A percentile compares a stretch with the other conserved stretches of the same genome.
Evolutionary conservation across 2,329 filamentous ascomycete species (phyloP).

Genomic region (Beauveria asiatica): DNA sequence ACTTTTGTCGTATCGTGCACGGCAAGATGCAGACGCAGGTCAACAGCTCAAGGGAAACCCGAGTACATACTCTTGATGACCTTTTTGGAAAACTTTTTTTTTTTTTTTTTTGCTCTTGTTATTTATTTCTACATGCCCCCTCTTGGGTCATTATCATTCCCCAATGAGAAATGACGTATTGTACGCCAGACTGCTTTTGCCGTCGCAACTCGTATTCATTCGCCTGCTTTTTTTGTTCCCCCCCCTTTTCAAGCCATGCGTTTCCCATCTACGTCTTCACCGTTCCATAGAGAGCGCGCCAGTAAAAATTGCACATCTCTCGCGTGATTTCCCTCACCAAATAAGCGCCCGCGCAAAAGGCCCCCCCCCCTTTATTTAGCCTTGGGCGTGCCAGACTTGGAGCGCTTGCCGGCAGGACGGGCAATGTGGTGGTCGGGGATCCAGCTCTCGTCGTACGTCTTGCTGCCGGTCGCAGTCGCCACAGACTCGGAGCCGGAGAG

Average conservation of each 20-base stretch:
- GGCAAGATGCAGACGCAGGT: too few relatives aligned
- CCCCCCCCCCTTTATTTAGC: slow-evolving; percentile 21
- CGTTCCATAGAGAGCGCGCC: not conserved
- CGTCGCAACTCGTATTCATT: not conserved
- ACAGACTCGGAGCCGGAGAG: slow-evolving; percentile 64
- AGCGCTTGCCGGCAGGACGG: slow-evolving; percentile 59
- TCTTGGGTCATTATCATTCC: not conserved
- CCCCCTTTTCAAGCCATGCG: too few relatives aligned
- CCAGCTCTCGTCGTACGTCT: slow-evolving; percentile 86
- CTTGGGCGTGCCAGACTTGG: slow-evolving; percentile 47
- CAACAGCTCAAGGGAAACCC: not conserved
- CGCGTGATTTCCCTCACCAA: too few relatives aligned
- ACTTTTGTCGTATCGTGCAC: not conserved
- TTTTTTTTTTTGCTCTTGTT: not conserved
- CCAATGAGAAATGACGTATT: not conserved
- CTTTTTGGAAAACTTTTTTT: not conserved
- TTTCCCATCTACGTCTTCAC: not conserved
- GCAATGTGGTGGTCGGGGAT: slow-evolving; percentile 85
- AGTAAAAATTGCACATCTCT: not conserved
- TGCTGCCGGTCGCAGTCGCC: slow-evolving; percentile 57
- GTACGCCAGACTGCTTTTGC: not conserved
- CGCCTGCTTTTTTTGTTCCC: too few relatives aligned
- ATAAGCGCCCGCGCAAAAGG: not conserved
- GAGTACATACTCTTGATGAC: not conserved
- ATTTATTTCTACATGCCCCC: not conserved